Conservation (phyloP, 768 basidiomycete genomes). For the Mycena filopes region DNA sequence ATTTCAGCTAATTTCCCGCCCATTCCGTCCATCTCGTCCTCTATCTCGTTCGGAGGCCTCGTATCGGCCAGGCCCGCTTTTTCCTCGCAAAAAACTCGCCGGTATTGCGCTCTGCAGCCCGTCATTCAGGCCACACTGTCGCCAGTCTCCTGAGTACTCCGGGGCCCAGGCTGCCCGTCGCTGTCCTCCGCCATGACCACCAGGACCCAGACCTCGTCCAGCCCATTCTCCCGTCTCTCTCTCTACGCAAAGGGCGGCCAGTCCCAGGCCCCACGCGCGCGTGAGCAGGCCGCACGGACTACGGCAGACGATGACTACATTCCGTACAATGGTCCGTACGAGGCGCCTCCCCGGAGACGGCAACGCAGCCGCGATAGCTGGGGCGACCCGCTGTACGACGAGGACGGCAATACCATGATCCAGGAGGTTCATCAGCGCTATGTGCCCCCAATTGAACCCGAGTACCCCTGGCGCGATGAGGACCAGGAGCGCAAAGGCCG, state of each 20-base stretch:
- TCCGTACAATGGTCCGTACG: slow-evolving; percentile 73
- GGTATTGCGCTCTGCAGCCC: slow-evolving; percentile 1
- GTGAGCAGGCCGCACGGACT: slow-evolving; percentile 14
- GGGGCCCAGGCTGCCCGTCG: slow-evolving; percentile 8
- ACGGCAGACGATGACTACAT: slow-evolving; percentile 67
- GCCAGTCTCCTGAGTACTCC: slow-evolving; percentile 28
- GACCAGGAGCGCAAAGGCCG: slow-evolving; percentile 38
- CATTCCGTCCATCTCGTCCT: slow-evolving; percentile 3
- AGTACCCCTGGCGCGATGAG: slow-evolving; percentile 29
- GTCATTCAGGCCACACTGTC: slow-evolving; percentile 11
- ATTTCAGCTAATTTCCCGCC: slow-evolving; percentile 11
- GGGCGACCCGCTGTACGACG: slow-evolving; percentile 49
- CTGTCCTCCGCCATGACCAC: slow-evolving; percentile 24
- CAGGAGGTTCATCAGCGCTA: slow-evolving; percentile 44
- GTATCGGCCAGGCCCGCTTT: background rate
- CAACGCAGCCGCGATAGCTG: slow-evolving; percentile 52
- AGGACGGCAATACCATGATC: slow-evolving; percentile 42
- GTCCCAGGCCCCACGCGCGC: slow-evolving; percentile 11
- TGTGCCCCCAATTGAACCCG: slow-evolving; percentile 27
- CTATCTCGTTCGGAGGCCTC: background rate
- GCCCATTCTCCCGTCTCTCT: slow-evolving; percentile 27
- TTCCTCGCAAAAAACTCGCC: background rate
- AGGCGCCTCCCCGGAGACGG: slow-evolving; percentile 45
- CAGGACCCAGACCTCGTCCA: slow-evolving; percentile 29
- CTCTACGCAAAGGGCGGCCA: slow-evolving; percentile 28